phyloP scores from a whole-genome alignment of 495 filamentous ascomycete species.

The Aspergillus avenaceus region DNA sequence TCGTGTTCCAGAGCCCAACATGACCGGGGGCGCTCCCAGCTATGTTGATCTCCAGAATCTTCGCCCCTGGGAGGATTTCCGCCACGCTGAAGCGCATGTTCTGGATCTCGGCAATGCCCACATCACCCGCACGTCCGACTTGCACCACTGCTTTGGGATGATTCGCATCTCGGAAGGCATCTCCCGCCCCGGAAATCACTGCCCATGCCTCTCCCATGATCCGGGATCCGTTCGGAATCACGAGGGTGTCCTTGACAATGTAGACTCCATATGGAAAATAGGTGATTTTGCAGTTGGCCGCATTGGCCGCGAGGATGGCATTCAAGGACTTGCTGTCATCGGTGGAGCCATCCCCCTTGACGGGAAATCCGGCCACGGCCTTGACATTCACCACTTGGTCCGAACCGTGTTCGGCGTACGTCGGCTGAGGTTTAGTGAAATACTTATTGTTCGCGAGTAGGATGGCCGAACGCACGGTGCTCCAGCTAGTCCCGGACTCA shows the following conservation, averaged over 20 bases:
- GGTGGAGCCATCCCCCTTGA: slow-evolving; percentile 37
- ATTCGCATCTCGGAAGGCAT: slow-evolving; percentile 45
- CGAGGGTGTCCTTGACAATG: slow-evolving; percentile 52
- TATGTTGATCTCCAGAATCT: slow-evolving; percentile 47
- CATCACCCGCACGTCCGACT: slow-evolving; percentile 53
- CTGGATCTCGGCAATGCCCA: slow-evolving; percentile 54
- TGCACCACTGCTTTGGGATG: slow-evolving; percentile 54
- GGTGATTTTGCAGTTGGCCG: slow-evolving; percentile 45
- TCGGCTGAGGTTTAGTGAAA: slow-evolving; percentile 34
- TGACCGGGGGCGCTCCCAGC: slow-evolving; percentile 48
- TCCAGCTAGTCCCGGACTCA: slow-evolving; percentile 17
- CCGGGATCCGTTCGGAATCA: slow-evolving; percentile 48
- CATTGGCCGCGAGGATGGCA: slow-evolving; percentile 43
- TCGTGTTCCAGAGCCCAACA: slow-evolving; percentile 55
- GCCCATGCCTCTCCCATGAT: slow-evolving; percentile 55
- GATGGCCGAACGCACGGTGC: slow-evolving; percentile 15
- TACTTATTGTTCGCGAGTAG: slow-evolving; percentile 25
- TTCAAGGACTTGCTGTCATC: slow-evolving; percentile 50
- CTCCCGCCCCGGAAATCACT: slow-evolving; percentile 46
- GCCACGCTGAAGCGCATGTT: slow-evolving; percentile 53
- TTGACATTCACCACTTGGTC: slow-evolving; percentile 50
- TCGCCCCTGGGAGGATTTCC: slow-evolving; percentile 47
- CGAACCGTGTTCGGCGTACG: slow-evolving; percentile 46
- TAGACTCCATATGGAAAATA: slow-evolving; percentile 63
- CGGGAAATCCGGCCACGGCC: slow-evolving; percentile 27